Evolutionary conservation across 176 grass and related monocot species (phyloP).

Genomic region (Carex myosuroides): DNA sequence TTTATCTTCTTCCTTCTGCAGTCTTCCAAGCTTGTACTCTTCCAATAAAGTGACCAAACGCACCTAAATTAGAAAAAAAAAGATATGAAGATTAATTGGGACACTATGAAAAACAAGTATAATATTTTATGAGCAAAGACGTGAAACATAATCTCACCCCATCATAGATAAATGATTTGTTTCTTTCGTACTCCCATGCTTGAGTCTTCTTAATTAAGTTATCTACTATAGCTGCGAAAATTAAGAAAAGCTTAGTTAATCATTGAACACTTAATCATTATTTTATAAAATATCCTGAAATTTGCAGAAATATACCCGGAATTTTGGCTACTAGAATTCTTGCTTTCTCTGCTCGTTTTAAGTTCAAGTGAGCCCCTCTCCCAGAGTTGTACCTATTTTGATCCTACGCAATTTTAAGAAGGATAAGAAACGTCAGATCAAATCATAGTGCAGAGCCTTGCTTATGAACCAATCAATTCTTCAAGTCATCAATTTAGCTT

Average conservation of each 20-base stretch:
- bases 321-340: conserved; percentile 73
- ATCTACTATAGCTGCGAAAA: conserved; percentile 65
- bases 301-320: conserved; percentile 47
- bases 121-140: not conserved
- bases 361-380: conserved; percentile 79
- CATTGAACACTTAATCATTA: conserved; percentile 1
- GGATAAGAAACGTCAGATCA: not conserved
- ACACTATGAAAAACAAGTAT: not conserved
- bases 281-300: not conserved
- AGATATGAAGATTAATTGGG: conserved; percentile 13
- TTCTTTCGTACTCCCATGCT: conserved; percentile 72
- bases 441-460: not conserved
- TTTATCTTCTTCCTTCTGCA: conserved; percentile 79
- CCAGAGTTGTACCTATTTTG: conserved; percentile 72
- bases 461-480: not conserved
- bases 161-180: conserved; percentile 73
- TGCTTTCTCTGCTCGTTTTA: conserved; percentile 94
- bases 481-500: not conserved
- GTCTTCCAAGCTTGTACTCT: conserved; percentile 81
- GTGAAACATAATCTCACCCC: conserved; percentile 38
- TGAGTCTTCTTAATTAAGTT: conserved; percentile 80
- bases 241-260: conserved; percentile 5
- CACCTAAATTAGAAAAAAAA: conserved; percentile 35
- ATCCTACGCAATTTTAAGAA: conserved; percentile 50
- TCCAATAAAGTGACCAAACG: conserved; percentile 87